These are phyloP conservation scores for Alopecurus myosuroides DNA, from an alignment of 176 grass and related monocot genomes.

Conservation along the genomic window DNA sequence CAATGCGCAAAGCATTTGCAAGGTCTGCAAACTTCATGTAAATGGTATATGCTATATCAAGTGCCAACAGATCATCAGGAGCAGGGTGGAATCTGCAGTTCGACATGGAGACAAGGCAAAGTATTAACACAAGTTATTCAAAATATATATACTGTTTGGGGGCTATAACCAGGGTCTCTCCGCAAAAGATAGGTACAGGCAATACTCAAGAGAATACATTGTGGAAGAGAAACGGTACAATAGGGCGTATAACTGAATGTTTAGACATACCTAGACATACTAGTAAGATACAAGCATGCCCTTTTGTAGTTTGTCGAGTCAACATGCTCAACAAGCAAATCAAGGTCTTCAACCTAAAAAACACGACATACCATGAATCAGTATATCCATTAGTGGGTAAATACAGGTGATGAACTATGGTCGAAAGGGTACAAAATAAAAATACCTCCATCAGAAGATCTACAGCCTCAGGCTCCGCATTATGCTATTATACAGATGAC, in stretches of 20 bases:
- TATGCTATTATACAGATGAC: conserved; percentile 56
- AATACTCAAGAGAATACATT: background rate
- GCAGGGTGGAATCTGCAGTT: conserved; percentile 65
- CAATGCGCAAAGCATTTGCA: conserved; percentile 75
- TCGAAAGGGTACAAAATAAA: background rate
- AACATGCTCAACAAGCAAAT: conserved; percentile 94
- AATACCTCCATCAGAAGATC: conserved; percentile 98
- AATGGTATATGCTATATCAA: conserved; percentile 94
- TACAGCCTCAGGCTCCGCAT: conserved; percentile 95
- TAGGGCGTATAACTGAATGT: background rate
- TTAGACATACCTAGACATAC: conserved; percentile 71
- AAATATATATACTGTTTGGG: background rate
- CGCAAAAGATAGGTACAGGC: background rate
- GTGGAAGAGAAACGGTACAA: background rate
- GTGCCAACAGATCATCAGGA: conserved; percentile 80
- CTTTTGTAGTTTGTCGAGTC: conserved; percentile 87
- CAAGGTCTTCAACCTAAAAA: conserved; percentile 88
- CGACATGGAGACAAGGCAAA: background rate
- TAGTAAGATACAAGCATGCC: conserved; percentile 88
- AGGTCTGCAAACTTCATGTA: conserved; percentile 88
- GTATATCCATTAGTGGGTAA: background rate
- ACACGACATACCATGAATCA: conserved; percentile 15
- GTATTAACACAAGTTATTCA: background rate
- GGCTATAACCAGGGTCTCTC: background rate
- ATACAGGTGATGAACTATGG: background rate